These are phyloP conservation scores for Trichoderma simmonsii DNA, from an alignment of 2,329 filamentous ascomycete genomes.

Conservation along the genomic window DNA sequence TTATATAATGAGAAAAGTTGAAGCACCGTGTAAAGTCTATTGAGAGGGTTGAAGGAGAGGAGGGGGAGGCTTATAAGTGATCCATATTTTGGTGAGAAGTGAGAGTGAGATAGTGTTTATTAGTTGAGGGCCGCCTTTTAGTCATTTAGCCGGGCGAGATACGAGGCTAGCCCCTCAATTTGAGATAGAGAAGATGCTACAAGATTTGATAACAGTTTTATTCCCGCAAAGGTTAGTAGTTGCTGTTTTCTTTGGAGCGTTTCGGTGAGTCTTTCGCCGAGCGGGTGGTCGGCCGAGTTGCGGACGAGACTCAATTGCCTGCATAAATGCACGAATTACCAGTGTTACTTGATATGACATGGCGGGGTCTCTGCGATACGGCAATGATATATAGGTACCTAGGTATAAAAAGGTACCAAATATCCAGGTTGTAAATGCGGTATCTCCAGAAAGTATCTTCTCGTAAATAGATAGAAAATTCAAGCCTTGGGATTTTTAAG, in stretches of 20 bases:
- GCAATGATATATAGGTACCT: background rate
- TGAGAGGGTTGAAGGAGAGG: background rate
- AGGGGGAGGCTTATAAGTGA: background rate
- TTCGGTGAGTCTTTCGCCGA: background rate
- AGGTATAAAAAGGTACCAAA: background rate
- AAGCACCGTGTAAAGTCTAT: background rate
- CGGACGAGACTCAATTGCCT: background rate
- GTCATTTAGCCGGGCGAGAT: background rate
- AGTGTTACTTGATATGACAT: background rate
- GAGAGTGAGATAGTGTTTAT: background rate
- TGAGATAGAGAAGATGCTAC: background rate
- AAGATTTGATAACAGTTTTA: background rate
- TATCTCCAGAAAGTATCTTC: no score
- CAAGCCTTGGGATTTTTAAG: no score
- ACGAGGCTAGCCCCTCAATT: background rate
- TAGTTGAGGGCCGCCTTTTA: background rate
- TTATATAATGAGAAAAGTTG: background rate
- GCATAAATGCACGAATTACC: background rate
- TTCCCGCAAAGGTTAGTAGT: background rate
- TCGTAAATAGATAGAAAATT: no score
- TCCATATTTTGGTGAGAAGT: background rate
- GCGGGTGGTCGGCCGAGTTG: slow-evolving; percentile 7
- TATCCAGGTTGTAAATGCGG: background rate
- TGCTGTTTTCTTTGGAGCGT: background rate
- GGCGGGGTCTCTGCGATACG: background rate